phyloP scores from a whole-genome alignment of 306 rosid species.

The Gynostemma pentaphyllum region DNA sequence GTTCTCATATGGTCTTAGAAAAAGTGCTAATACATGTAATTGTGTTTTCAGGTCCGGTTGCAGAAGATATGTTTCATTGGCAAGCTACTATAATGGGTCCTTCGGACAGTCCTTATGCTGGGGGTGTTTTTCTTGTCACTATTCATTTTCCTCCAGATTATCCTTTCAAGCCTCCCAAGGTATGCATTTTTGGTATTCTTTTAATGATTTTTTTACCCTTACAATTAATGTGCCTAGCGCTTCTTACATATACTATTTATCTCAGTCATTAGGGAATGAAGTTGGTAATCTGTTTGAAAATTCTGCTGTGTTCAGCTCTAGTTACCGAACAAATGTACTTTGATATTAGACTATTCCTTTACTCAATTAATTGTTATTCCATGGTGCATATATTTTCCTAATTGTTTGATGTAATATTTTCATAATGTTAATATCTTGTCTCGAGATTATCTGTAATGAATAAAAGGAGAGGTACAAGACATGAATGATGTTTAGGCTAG shows the following conservation, averaged over 20 bases:
- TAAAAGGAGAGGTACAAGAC: background rate
- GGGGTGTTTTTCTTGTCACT: slow-evolving; percentile 78
- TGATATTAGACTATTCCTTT: background rate
- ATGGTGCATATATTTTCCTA: background rate
- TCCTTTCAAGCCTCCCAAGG: slow-evolving; percentile 95
- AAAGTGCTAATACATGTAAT: background rate
- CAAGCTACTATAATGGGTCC: slow-evolving; percentile 98
- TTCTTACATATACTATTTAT: background rate
- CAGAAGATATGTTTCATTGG: slow-evolving; percentile 93
- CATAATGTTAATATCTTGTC: background rate
- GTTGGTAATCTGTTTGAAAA: background rate
- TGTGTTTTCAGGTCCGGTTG: slow-evolving; percentile 58
- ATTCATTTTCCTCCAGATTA: slow-evolving; percentile 91
- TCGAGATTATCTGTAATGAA: background rate
- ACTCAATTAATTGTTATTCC: background rate
- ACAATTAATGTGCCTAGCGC: background rate
- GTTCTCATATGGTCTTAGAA: background rate
- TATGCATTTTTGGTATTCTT: slow-evolving; percentile 19
- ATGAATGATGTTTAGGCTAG: background rate
- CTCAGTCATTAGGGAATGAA: background rate
- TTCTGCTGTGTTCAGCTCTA: background rate
- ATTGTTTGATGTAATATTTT: background rate
- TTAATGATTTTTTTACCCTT: background rate
- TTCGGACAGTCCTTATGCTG: slow-evolving; percentile 91
- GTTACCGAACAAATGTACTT: background rate